A percentile compares a stretch with the other conserved stretches of the same genome.
Conservation (phyloP, 441 rosid genomes). For the Cnidoscolus chayamansa region DNA sequence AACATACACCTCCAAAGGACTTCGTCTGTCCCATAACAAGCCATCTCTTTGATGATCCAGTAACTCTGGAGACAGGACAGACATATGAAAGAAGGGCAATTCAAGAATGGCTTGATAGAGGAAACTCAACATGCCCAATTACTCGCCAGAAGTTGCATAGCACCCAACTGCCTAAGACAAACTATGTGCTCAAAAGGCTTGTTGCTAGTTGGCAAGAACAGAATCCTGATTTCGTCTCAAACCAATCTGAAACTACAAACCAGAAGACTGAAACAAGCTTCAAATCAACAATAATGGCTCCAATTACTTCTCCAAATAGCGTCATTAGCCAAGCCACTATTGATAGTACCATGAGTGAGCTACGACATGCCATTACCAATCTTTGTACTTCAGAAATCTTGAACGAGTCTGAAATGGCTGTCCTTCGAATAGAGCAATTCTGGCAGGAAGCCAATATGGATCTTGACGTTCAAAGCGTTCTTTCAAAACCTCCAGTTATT, state of each 20-base stretch:
- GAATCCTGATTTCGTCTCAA: slow-evolving; percentile 32
- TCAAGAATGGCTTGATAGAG: slow-evolving; percentile 69
- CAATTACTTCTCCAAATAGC: slow-evolving; percentile 44
- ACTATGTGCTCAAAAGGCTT: slow-evolving; percentile 69
- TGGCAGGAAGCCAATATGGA: slow-evolving; percentile 48
- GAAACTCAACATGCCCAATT: slow-evolving; percentile 69
- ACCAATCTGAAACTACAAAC: slow-evolving; percentile 25
- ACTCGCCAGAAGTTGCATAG: slow-evolving; percentile 59
- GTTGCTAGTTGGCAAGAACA: slow-evolving; percentile 61
- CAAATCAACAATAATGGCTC: slow-evolving; percentile 30
- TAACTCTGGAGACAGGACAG: slow-evolving; percentile 81
- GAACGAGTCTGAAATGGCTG: slow-evolving; percentile 65
- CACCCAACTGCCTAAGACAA: slow-evolving; percentile 58
- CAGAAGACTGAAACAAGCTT: slow-evolving; percentile 27
- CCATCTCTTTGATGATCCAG: slow-evolving; percentile 61
- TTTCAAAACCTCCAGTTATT: slow-evolving; percentile 54
- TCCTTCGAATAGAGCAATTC: slow-evolving; percentile 50
- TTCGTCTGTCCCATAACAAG: slow-evolving; percentile 74
- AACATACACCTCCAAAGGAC: slow-evolving; percentile 59
- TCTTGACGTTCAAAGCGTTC: slow-evolving; percentile 45
- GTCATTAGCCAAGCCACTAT: slow-evolving; percentile 49
- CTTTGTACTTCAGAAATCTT: slow-evolving; percentile 64
- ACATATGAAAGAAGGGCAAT: slow-evolving; percentile 70
- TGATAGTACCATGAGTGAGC: slow-evolving; percentile 45
- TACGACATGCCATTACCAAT: slow-evolving; percentile 46